These are phyloP conservation scores for Pseudogymnoascus sp. DNA, from an alignment of 2,329 filamentous ascomycete genomes.

Conservation along the genomic window DNA sequence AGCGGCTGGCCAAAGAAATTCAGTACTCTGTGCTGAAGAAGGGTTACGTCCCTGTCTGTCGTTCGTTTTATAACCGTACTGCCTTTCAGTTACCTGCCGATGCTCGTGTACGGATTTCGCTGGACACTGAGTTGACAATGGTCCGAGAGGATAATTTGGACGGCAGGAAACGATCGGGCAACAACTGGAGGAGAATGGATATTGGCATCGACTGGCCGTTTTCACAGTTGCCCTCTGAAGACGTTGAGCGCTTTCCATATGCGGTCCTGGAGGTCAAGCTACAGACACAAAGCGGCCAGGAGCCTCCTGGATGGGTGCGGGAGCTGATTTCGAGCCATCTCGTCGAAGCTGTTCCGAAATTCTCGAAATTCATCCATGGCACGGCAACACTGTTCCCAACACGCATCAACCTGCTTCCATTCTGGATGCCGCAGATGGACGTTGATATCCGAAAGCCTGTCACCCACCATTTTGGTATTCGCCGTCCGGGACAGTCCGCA, in stretches of 20 bases:
- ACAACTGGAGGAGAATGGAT: conserved; percentile 95
- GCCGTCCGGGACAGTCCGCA: conserved; percentile 65
- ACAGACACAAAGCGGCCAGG: conserved; percentile 90
- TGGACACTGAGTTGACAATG: conserved; percentile 95
- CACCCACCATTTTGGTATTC: conserved; percentile 84
- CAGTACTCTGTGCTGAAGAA: conserved; percentile 89
- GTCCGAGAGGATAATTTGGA: conserved; percentile 91
- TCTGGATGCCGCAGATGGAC: conserved; percentile 98
- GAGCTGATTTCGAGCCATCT: conserved; percentile 89
- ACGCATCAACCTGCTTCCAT: conserved; percentile 83
- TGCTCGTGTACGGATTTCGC: conserved; percentile 88
- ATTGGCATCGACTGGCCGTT: conserved; percentile 97
- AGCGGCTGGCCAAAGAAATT: conserved; percentile 82
- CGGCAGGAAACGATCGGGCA: conserved; percentile 63
- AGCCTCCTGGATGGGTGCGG: conserved; percentile 92
- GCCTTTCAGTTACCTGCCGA: conserved; percentile 96
- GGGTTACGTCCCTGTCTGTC: conserved; percentile 78
- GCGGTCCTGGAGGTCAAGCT: conserved; percentile 95
- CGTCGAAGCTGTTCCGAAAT: conserved; percentile 97
- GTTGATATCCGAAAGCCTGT: conserved; percentile 92
- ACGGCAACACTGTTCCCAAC: conserved; percentile 79
- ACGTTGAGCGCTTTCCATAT: conserved; percentile 89
- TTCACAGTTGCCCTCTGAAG: conserved; percentile 73
- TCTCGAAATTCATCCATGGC: conserved; percentile 98
- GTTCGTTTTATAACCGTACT: conserved; percentile 96